These are phyloP conservation scores for Eucalyptus sp. DNA, from an alignment of 345 rosid genomes.

Conservation along the genomic window DNA sequence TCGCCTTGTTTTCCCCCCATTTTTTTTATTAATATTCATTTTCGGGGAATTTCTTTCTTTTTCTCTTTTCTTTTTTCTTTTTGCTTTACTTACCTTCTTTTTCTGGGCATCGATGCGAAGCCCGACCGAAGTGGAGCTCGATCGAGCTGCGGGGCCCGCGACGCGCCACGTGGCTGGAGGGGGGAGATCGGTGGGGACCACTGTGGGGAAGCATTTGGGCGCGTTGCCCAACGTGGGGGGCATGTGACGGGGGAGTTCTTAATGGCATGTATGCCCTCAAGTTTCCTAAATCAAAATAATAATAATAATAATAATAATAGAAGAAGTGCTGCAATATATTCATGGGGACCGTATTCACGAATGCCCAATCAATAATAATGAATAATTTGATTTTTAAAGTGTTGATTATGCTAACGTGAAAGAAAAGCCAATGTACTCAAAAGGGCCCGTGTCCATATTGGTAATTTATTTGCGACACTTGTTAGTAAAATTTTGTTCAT, in stretches of 20 bases:
- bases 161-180: neutral
- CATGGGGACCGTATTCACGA: neutral
- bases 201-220: neutral
- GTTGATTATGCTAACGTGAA: neutral
- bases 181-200: neutral
- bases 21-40: neutral
- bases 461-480: no score
- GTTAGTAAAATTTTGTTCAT: neutral
- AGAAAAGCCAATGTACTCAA: neutral
- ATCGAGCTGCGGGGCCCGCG: neutral
- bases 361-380: neutral
- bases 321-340: neutral
- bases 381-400: neutral
- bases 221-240: neutral
- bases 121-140: neutral
- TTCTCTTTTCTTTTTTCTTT: neutral
- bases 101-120: neutral
- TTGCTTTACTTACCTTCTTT: neutral
- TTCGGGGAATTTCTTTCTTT: neutral
- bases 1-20: neutral
- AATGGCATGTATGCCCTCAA: neutral
- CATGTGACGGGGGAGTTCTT: neutral
- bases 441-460: neutral
- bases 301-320: no score
- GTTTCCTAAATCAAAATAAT: neutral